Conservation (phyloP, 306 rosid genomes). For the Trichosanthes cucumerina region DNA sequence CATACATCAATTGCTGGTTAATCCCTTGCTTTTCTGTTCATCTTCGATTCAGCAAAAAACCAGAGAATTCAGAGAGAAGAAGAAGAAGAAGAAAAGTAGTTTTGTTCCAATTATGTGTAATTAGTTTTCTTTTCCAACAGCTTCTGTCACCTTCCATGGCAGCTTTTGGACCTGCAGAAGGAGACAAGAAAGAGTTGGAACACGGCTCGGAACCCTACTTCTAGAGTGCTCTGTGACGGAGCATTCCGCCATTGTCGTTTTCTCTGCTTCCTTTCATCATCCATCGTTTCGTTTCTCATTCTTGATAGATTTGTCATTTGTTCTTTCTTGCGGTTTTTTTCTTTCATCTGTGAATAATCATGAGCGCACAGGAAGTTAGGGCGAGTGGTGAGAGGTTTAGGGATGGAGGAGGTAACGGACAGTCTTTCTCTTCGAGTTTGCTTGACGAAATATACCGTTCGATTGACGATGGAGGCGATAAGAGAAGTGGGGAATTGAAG, state of each 20-base stretch:
- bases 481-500: conserved; percentile 24
- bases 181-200: conserved; percentile 9
- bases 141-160: conserved; percentile 20
- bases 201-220: neutral
- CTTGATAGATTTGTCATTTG: neutral
- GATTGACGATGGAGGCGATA: conserved; percentile 49
- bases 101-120: conserved; percentile 4
- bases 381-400: conserved; percentile 18
- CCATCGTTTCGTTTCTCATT: neutral
- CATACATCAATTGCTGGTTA: conserved; percentile 13
- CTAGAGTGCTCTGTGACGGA: neutral
- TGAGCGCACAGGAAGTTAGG: conserved; percentile 26
- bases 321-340: neutral
- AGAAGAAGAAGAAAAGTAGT: conserved; percentile 4
- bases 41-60: conserved; percentile 6
- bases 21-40: conserved; percentile 22
- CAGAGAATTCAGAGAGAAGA: conserved; percentile 4
- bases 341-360: conserved; percentile 11
- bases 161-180: conserved; percentile 26
- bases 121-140: conserved; percentile 1
- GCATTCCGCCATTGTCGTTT: conserved; percentile 13
- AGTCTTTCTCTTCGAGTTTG: conserved; percentile 69
- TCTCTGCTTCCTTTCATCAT: conserved; percentile 1
- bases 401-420: conserved; percentile 17
- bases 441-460: conserved; percentile 78